Percentiles rank a stretch among this genome's conserved stretches.
Conservation (phyloP, 2,329 filamentous ascomycete species). For the Ophiostoma sp. region DNA sequence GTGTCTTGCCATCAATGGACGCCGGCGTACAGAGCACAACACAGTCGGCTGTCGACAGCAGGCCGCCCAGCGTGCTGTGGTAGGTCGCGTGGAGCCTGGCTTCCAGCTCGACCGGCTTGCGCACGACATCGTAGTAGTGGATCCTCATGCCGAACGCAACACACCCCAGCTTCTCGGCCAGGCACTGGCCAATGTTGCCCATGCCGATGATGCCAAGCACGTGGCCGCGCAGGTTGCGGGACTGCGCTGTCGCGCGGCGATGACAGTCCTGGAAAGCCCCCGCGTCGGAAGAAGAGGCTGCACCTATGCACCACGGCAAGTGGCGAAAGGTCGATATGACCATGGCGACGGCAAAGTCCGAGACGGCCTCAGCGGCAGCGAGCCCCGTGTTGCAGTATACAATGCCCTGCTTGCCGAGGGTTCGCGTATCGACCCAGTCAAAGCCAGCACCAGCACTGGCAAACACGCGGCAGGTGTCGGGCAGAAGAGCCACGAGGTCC, state of each 20-base stretch:
- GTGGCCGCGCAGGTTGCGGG: constrained; percentile 51
- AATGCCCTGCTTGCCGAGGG: constrained; percentile 37
- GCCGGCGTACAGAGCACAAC: constrained; percentile 47
- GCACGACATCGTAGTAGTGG: constrained; percentile 45
- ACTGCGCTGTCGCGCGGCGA: constrained; percentile 34
- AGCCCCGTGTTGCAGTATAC: constrained; percentile 68
- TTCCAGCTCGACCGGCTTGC: constrained; percentile 39
- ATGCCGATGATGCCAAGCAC: constrained; percentile 54
- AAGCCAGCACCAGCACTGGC: constrained; percentile 61
- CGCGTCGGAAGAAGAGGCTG: constrained; percentile 28
- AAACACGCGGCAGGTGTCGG: constrained; percentile 53
- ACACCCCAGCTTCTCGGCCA: constrained; percentile 49
- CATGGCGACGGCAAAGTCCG: constrained; percentile 65
- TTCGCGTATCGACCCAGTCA: constrained; percentile 53
- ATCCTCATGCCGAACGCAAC: constrained; percentile 53
- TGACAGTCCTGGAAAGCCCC: background rate
- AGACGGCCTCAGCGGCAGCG: constrained; percentile 65
- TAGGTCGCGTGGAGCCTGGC: constrained; percentile 37
- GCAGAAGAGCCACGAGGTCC: constrained; percentile 41
- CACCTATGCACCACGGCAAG: constrained; percentile 57
- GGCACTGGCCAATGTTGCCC: constrained; percentile 48
- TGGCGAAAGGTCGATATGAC: constrained; percentile 65
- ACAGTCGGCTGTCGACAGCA: constrained; percentile 45
- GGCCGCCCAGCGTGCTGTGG: constrained; percentile 39
- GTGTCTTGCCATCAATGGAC: constrained; percentile 30